A percentile compares a stretch with the other conserved stretches of the same genome.
These are phyloP conservation scores for Sporisorium iseilematis-ciliati DNA, from an alignment of 1,284 basidiomycete genomes.

Conservation along the genomic window DNA sequence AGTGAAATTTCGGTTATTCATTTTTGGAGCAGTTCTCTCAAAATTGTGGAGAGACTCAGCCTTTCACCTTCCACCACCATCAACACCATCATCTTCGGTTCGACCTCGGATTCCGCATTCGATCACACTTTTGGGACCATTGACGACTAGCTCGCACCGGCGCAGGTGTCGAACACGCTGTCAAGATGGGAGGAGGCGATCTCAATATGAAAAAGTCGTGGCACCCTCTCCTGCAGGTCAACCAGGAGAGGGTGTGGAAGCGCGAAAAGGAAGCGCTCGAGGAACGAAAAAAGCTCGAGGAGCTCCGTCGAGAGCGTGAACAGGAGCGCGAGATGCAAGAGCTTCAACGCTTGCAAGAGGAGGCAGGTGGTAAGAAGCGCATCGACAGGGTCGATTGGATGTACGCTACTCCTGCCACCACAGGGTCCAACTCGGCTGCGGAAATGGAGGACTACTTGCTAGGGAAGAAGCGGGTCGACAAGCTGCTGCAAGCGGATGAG, in stretches of 20 bases:
- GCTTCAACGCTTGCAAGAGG: conserved; percentile 82
- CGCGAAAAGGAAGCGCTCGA: conserved; percentile 96
- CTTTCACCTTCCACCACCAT: not conserved
- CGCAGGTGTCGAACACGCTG: conserved; percentile 11
- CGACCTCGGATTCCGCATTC: not conserved
- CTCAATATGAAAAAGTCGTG: conserved; percentile 91
- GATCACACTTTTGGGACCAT: not conserved
- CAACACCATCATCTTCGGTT: conserved; percentile 6
- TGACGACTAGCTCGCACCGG: conserved; percentile 1
- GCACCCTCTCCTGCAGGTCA: conserved; percentile 97
- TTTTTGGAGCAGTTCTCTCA: not conserved
- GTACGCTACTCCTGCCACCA: conserved; percentile 93
- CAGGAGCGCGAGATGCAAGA: conserved; percentile 97
- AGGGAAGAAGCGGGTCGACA: conserved; percentile 98
- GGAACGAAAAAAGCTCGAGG: conserved; percentile 97
- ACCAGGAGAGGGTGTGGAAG: conserved; percentile 99
- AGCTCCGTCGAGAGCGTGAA: conserved; percentile 95
- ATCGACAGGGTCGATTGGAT: conserved; percentile 98
- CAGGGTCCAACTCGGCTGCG: conserved; percentile 77
- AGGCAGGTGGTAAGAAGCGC: conserved; percentile 92
- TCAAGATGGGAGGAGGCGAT: conserved; percentile 85
- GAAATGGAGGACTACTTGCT: conserved; percentile 96
- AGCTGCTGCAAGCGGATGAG: conserved; percentile 85
- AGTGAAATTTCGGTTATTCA: conserved; percentile 20
- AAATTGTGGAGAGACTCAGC: conserved; percentile 17